Evolutionary conservation across 2,329 filamentous ascomycete genomes (phyloP).

Genomic region (Didymella pinodella): DNA sequence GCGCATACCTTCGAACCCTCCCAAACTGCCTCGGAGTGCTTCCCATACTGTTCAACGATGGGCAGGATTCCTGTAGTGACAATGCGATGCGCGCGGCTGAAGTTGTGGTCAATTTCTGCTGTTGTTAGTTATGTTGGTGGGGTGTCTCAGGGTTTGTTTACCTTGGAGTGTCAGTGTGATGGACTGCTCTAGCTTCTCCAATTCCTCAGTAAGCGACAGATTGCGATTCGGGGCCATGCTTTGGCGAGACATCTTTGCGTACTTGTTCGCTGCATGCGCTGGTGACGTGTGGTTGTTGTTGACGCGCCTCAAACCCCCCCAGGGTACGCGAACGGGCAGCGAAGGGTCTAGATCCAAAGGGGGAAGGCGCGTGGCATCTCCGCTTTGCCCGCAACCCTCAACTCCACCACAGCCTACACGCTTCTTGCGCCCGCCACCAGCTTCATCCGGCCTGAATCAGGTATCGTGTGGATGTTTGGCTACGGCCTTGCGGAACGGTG

Average conservation of each 20-base stretch:
- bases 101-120: conserved; percentile 96
- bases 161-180: conserved; percentile 96
- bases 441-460: conserved; percentile 9
- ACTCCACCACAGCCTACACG: conserved; percentile 5
- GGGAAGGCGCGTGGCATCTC: conserved; percentile 23
- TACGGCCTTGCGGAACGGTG: conserved; percentile 8
- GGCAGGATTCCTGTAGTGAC: conserved; percentile 93
- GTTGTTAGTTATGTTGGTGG: conserved; percentile 37
- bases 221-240: conserved; percentile 60
- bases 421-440: conserved; percentile 15
- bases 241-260: conserved; percentile 59
- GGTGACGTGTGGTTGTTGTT: conserved; percentile 16
- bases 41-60: conserved; percentile 92
- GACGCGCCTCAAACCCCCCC: conserved; percentile 19
- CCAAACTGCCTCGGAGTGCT: conserved; percentile 94
- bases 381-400: conserved; percentile 22
- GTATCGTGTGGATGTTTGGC: conserved; percentile 6
- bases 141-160: conserved; percentile 34
- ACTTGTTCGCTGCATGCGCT: background rate
- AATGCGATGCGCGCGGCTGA: conserved; percentile 94
- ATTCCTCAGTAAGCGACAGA: conserved; percentile 88
- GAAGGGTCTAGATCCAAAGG: conserved; percentile 14
- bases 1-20: conserved; percentile 83
- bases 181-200: conserved; percentile 94
- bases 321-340: conserved; percentile 17